Base-by-base conservation (phyloP, 768 basidiomycete species). In the Tylopilus rubrobrunneus region DNA sequence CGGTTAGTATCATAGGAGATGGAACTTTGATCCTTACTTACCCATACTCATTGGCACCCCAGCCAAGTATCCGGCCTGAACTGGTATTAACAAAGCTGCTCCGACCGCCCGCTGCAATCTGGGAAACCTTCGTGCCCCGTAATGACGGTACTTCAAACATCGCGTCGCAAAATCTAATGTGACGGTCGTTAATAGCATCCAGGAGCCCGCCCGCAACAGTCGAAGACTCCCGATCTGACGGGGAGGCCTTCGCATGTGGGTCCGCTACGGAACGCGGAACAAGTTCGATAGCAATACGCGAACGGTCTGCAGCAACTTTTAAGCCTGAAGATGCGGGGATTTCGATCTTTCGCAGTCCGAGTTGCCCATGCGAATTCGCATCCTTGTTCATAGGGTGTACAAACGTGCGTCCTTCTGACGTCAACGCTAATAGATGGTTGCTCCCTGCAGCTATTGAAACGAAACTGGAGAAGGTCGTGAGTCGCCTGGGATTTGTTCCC, bases 21-120 rank as follows among this genome's bases (percentile, higher is more conserved):
- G 1, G 40, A 27, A 17, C 9, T 34, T 25, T 10, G 19, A 29
- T 28, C 6, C 15, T 37, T 14, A 52, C 78, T 48, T 59, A 87
- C 87, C 92, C 92, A 60, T 79, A 87, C 58, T 89, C 85, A 66
- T 97, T 96, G 1, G 90, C 90, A 43, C 94, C 94, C 83, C 89
- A 96, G 0, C 85, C 91, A 19, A 98, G 78, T 10, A 95, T 88
- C 50, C 83, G 76, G 2, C 92, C 94, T 3, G 74, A 70, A 7
- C 71, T 61, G 0, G 91, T 92, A 25, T 83, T 75, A 10, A 78
- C 85, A 63, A 90, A 92, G 62, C 88, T 92, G 45, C 80, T 84
- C 51, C 84, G 77, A 37, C 76, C 74, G 3, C 91, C 91, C 25
- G 92, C 81, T 28, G 84, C 84, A 42, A 92, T 75, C 68, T 91